Percentiles rank a stretch among this genome's conserved stretches.
Conservation (phyloP, 2,329 filamentous ascomycete species). For the Ophiostoma sp. region DNA sequence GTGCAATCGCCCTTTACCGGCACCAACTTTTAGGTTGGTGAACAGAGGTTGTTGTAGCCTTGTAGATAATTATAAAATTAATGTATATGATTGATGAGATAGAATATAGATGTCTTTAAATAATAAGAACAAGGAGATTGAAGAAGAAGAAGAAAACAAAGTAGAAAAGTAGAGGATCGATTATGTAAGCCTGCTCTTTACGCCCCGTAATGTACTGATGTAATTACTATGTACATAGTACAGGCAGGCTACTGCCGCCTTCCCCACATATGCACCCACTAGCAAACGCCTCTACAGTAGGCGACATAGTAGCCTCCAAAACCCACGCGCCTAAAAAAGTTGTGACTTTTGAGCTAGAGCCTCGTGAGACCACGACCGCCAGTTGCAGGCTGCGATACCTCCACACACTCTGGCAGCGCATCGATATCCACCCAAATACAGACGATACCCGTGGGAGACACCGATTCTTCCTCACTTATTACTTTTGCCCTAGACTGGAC, state of each 20-base stretch:
- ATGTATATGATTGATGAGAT: background rate
- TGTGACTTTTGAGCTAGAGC: background rate
- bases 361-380: background rate
- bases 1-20: slow-evolving; percentile 38
- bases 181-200: background rate
- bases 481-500: too few relatives aligned
- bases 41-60: background rate
- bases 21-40: slow-evolving; percentile 31
- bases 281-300: background rate
- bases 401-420: background rate
- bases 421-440: background rate
- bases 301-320: background rate
- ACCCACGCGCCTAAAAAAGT: background rate
- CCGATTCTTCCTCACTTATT: too few relatives aligned
- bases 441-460: too few relatives aligned
- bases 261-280: slow-evolving; percentile 10
- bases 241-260: slow-evolving; percentile 10
- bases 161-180: background rate
- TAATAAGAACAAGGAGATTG: background rate
- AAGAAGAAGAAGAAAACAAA: background rate
- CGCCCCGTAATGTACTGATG: background rate
- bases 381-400: background rate
- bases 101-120: background rate
- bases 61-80: background rate
- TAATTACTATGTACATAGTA: too few relatives aligned